Conservation (phyloP, 768 basidiomycete species). For the Pulveroboletus sp. region DNA sequence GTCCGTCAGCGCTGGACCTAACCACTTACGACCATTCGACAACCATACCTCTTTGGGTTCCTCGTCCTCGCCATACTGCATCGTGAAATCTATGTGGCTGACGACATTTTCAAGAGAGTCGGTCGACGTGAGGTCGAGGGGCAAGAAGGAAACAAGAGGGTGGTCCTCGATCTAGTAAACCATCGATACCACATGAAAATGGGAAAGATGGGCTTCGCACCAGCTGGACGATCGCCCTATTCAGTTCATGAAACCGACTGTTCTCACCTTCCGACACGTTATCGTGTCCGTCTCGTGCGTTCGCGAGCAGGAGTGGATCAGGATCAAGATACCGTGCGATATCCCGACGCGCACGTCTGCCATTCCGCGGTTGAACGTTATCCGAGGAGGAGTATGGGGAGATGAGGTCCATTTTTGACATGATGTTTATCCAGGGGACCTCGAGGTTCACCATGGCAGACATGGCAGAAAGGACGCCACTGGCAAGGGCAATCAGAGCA, state of each 20-base stretch:
- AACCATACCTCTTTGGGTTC: conserved; percentile 83
- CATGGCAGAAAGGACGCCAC: conserved; percentile 96
- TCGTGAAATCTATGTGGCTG: conserved; percentile 95
- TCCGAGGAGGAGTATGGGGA: conserved; percentile 35
- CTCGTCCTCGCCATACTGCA: conserved; percentile 99
- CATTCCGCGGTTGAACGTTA: conserved; percentile 60
- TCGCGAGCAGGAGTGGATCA: conserved; percentile 81
- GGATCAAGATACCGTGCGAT: conserved; percentile 95
- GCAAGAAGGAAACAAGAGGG: conserved; percentile 94
- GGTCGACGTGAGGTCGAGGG: conserved; percentile 84
- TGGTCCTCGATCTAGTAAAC: conserved; percentile 87
- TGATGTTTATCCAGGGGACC: conserved; percentile 94
- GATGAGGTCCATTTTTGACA: conserved; percentile 99
- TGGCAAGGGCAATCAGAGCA: conserved; percentile 26
- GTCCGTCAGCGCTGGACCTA: conserved; percentile 5
- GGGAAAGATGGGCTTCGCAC: conserved; percentile 43
- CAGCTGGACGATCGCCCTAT: conserved; percentile 91
- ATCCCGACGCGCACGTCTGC: conserved; percentile 66
- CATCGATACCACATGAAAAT: background rate
- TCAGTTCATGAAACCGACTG: conserved; percentile 88
- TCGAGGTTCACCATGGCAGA: conserved; percentile 98
- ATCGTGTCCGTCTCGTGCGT: conserved; percentile 45
- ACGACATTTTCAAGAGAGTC: conserved; percentile 88
- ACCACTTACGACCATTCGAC: background rate
- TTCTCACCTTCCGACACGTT: conserved; percentile 48